phyloP scores from a whole-genome alignment of 2,329 filamentous ascomycete genomes.

The Thielaviopsis cerberus region DNA sequence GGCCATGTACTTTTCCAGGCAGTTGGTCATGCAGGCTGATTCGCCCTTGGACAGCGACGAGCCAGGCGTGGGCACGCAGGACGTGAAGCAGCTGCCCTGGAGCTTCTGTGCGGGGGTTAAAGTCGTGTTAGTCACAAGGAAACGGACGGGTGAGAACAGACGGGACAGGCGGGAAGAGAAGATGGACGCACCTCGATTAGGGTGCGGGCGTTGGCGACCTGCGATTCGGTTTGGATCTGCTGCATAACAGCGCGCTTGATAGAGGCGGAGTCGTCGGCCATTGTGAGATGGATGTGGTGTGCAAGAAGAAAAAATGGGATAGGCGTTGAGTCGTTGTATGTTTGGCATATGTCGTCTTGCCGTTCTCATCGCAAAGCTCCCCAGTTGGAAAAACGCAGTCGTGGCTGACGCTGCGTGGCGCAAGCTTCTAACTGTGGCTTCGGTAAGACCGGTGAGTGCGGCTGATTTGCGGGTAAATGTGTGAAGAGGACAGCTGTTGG shows the following conservation, averaged over 20 bases:
- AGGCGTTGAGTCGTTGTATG: neutral
- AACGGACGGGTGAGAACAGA: neutral
- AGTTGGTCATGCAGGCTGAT: conserved; percentile 50
- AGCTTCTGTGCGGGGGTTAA: conserved; percentile 38
- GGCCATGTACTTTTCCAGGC: conserved; percentile 72
- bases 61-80: conserved; percentile 54
- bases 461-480: conserved; percentile 5
- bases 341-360: neutral
- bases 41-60: conserved; percentile 48
- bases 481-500: conserved; percentile 10
- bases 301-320: neutral
- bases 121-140: neutral
- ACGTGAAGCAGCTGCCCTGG: conserved; percentile 65
- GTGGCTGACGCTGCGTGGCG: neutral
- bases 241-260: conserved; percentile 45
- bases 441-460: neutral
- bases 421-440: neutral
- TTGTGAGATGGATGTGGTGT: neutral
- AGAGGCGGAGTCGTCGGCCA: conserved; percentile 28
- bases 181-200: conserved; percentile 44
- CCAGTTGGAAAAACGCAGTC: neutral
- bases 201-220: conserved; percentile 47
- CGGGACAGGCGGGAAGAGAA: neutral
- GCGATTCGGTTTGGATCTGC: conserved; percentile 44
- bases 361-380: neutral